phyloP scores from a whole-genome alignment of 2,329 filamentous ascomycete genomes.

The Eurotiales sp. region DNA sequence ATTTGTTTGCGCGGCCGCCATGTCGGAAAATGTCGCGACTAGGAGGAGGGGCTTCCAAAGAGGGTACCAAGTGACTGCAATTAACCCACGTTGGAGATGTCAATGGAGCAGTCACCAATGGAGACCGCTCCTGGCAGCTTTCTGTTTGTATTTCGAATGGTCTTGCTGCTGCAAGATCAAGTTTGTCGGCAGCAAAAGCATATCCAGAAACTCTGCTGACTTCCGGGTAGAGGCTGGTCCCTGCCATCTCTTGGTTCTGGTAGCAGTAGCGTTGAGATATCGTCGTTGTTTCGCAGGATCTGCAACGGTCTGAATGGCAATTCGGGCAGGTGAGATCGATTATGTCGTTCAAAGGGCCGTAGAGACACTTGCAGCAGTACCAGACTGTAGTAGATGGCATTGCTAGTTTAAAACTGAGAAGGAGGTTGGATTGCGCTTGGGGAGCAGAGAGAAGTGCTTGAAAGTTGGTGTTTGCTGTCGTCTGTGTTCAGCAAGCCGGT shows the following conservation, averaged over 20 bases:
- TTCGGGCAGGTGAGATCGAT: conserved; percentile 25
- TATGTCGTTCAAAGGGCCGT: conserved; percentile 27
- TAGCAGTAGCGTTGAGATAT: conserved; percentile 4
- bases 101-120: not conserved
- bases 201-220: not conserved
- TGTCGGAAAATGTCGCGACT: conserved; percentile 1
- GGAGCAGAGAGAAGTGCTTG: not conserved
- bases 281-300: conserved; percentile 11
- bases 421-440: not conserved
- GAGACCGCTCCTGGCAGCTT: not conserved
- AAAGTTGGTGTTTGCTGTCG: too few species aligned
- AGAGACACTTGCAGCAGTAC: conserved; percentile 33
- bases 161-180: not conserved
- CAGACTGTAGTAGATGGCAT: conserved; percentile 21
- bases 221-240: not conserved
- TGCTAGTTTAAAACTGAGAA: not conserved
- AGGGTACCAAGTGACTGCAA: not conserved
- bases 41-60: not conserved
- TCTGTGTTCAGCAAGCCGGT: too few species aligned
- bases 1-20: conserved; percentile 3
- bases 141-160: not conserved
- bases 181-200: not conserved
- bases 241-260: not conserved
- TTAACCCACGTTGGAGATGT: not conserved
- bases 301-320: conserved; percentile 24